Conservation (phyloP, 192 early-diverging fungal genomes). For the Coemansia sp. region DNA sequence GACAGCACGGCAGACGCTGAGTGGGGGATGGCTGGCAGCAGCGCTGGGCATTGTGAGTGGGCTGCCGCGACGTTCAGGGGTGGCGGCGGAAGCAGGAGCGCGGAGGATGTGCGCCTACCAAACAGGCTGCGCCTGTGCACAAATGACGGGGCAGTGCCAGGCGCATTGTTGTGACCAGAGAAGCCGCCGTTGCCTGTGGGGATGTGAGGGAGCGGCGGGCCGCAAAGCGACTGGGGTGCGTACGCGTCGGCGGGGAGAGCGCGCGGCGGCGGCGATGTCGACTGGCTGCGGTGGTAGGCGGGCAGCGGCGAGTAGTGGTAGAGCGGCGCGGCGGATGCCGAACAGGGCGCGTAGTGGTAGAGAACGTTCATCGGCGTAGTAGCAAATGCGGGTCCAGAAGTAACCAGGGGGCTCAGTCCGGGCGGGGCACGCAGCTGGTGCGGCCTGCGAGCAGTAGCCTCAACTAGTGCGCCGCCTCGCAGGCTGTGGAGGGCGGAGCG, state of each 20-base stretch:
- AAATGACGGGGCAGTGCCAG: slow-evolving; percentile 24
- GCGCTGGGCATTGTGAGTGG: slow-evolving; percentile 35
- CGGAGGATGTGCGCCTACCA: slow-evolving; percentile 43
- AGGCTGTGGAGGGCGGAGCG: slow-evolving; percentile 13
- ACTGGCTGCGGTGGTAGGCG: slow-evolving; percentile 27
- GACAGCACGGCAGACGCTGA: slow-evolving; percentile 31
- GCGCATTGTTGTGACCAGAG: not conserved
- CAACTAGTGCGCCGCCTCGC: slow-evolving; percentile 14
- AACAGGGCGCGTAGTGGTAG: slow-evolving; percentile 32
- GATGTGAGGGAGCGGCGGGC: slow-evolving; percentile 9
- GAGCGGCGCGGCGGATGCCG: slow-evolving; percentile 28
- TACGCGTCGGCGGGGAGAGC: slow-evolving; percentile 1
- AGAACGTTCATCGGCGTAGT: slow-evolving; percentile 22
- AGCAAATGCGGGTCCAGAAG: slow-evolving; percentile 36
- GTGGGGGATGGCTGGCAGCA: slow-evolving; percentile 32
- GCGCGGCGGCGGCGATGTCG: slow-evolving; percentile 33
- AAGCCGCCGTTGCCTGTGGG: not conserved
- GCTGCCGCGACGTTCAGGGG: slow-evolving; percentile 46
- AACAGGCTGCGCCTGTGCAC: slow-evolving; percentile 42
- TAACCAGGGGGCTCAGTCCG: slow-evolving; percentile 42
- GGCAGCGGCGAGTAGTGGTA: slow-evolving; percentile 9
- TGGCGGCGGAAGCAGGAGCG: slow-evolving; percentile 43
- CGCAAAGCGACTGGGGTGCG: slow-evolving; percentile 10
- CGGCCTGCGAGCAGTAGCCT: slow-evolving; percentile 29
- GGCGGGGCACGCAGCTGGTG: slow-evolving; percentile 42